phyloP scores from a whole-genome alignment of 2,329 filamentous ascomycete species.

The Fusarium devonianum region DNA sequence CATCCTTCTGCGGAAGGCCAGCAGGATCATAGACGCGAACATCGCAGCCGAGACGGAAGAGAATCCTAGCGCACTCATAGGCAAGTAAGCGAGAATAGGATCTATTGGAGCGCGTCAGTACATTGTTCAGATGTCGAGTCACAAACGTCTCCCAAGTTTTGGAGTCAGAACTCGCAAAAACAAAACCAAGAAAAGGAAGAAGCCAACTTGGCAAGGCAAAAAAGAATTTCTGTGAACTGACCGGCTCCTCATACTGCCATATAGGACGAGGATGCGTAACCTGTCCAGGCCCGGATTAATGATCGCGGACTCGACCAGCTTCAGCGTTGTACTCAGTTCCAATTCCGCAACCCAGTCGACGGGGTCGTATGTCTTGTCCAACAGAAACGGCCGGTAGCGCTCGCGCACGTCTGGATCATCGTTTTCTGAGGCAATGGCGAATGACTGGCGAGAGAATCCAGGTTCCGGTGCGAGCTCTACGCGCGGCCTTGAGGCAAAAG shows the following conservation, averaged over 20 bases:
- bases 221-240: too few relatives aligned
- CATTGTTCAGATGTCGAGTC: too few relatives aligned
- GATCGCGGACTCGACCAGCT: slow-evolving; percentile 57
- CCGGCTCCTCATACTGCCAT: slow-evolving; percentile 63
- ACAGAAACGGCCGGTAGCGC: too few relatives aligned
- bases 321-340: slow-evolving; percentile 60
- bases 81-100: slow-evolving; percentile 69
- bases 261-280: slow-evolving; percentile 65
- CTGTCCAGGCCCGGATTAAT: slow-evolving; percentile 45
- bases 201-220: too few relatives aligned
- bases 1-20: slow-evolving; percentile 69
- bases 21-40: slow-evolving; percentile 68
- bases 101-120: too few relatives aligned
- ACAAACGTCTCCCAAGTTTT: too few relatives aligned
- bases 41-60: slow-evolving; percentile 70
- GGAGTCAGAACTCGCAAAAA: too few relatives aligned
- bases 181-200: too few relatives aligned
- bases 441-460: slow-evolving; percentile 42
- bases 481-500: slow-evolving; percentile 34
- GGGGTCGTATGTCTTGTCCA: too few relatives aligned
- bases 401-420: too few relatives aligned
- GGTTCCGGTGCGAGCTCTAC: slow-evolving; percentile 33
- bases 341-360: slow-evolving; percentile 64
- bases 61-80: slow-evolving; percentile 65
- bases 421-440: too few relatives aligned